A percentile compares a stretch with the other conserved stretches of the same genome.
Evolutionary conservation across 768 basidiomycete genomes (phyloP).

Genomic region (Termitomyces bulborhizus): DNA sequence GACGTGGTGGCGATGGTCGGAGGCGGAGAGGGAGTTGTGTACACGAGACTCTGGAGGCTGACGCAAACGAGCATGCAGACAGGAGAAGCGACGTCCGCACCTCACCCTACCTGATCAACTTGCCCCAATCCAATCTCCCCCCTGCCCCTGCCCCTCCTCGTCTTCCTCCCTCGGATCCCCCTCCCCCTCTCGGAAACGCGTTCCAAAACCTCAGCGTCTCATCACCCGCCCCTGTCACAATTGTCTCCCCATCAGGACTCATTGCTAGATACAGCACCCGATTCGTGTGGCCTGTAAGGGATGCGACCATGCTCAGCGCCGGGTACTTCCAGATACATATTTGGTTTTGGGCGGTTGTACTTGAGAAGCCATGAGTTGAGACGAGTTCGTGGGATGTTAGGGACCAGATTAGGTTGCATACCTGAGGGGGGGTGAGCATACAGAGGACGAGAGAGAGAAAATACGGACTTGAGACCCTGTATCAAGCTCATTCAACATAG

Average conservation of each 20-base stretch:
- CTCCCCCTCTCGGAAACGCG: slow-evolving; percentile 79
- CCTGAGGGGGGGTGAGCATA: slow-evolving; percentile 35
- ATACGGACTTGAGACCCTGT: slow-evolving; percentile 88
- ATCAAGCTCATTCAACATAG: slow-evolving; percentile 81
- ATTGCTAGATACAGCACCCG: slow-evolving; percentile 96
- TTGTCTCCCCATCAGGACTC: slow-evolving; percentile 96
- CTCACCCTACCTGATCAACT: slow-evolving; percentile 31
- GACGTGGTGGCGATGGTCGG: too few species aligned
- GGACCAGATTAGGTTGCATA: slow-evolving; percentile 97
- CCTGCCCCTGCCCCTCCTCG: slow-evolving; percentile 44
- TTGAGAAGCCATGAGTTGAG: slow-evolving; percentile 95
- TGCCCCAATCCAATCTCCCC: slow-evolving; percentile 44
- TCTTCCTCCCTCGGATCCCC: too few species aligned
- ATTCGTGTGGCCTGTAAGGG: slow-evolving; percentile 89
- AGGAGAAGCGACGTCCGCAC: background rate
- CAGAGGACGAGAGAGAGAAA: slow-evolving; percentile 10
- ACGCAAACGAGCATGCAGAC: too few species aligned
- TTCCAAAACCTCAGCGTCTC: slow-evolving; percentile 98
- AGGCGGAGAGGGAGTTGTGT: background rate
- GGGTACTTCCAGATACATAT: slow-evolving; percentile 97
- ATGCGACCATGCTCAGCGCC: slow-evolving; percentile 88
- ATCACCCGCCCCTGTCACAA: slow-evolving; percentile 96
- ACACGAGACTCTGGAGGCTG: background rate
- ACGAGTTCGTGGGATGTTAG: slow-evolving; percentile 94
- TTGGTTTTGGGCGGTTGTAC: slow-evolving; percentile 91